Conservation (phyloP, 768 basidiomycete species). For the Termitomyces sp. region DNA sequence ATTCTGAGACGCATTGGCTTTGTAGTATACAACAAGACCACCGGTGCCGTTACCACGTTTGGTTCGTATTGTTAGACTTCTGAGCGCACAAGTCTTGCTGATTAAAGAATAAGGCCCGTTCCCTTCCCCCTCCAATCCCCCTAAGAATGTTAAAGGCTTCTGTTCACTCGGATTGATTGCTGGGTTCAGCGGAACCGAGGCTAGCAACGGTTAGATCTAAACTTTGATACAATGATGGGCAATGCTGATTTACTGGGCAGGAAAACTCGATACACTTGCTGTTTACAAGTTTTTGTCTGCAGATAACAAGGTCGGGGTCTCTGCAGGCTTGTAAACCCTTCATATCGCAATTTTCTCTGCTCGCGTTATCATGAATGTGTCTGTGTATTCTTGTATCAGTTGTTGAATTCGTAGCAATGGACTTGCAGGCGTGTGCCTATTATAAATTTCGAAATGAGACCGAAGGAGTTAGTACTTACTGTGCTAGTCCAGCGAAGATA, state of each 20-base stretch:
- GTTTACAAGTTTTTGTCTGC: neutral
- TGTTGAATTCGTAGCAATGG: neutral
- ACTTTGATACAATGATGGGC: neutral
- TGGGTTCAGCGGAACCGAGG: neutral
- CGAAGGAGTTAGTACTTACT: neutral
- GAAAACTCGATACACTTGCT: conserved; percentile 1
- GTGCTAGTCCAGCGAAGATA: no score
- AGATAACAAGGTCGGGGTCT: neutral
- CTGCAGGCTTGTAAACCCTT: neutral
- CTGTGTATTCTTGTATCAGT: neutral
- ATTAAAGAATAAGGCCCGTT: neutral
- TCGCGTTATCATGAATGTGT: neutral
- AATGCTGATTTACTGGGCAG: neutral
- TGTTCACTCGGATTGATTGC: conserved; percentile 1
- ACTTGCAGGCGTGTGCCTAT: neutral
- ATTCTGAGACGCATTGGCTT: conserved; percentile 3
- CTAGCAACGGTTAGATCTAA: neutral
- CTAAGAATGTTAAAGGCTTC: neutral
- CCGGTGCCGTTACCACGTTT: neutral
- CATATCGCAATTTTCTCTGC: neutral
- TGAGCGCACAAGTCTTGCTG: neutral
- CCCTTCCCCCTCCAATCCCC: neutral
- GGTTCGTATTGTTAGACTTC: neutral
- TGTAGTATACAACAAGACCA: neutral
- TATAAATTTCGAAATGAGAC: neutral